Base-by-base conservation (phyloP, 352 stramenopile genomes). In the Phytophthora aleatoria region DNA sequence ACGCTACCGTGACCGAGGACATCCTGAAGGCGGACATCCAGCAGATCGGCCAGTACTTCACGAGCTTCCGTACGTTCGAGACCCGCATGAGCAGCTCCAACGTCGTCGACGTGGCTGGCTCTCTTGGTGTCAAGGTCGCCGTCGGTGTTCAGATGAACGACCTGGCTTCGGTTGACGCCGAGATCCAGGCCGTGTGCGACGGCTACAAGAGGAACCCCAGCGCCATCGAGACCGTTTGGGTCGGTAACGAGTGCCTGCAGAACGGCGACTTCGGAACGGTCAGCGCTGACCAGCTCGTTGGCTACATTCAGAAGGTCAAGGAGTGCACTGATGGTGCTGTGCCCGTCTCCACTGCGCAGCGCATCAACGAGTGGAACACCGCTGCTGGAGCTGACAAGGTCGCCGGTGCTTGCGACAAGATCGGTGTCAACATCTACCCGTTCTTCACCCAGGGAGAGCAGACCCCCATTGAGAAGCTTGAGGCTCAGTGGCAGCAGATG, bases 241-340 rank as follows among this genome's bases (percentile, higher is more conserved):
- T 89, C 28, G 85, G 85, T 41, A 94, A 92, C 74, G 85, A 94
- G 56, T 75, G 87, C 76, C 69, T 94, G 15, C 56, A 69, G 43
- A 88, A 88, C 67, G 64, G 71, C 30, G 68, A 54, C 57, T 87
- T 79, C 41, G 82, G 80, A 20, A 71, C 62, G 2, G 71, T 54
- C 31, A 73, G 66, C 26, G 76, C 72, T 48, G 61, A 63, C 12
- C 41, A 79, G 61, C 73, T 92, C 11, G 31, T 77, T 13, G 64
- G 56, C 3, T 83, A 86, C 72, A 88, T 92, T 49, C 31, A 74
- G 10, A 69, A 82, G 43, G 71, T 94, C 47, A 85, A 89, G 63
- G 39, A n/a, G 2, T 86, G 79, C 54, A 85, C 79, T 9, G 35
- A 50, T 28, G 61, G 56, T 50, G 9, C 1, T 4, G 73, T 91